phyloP scores from a whole-genome alignment of 129 eudicot species.

The Kitagawia praeruptora region DNA sequence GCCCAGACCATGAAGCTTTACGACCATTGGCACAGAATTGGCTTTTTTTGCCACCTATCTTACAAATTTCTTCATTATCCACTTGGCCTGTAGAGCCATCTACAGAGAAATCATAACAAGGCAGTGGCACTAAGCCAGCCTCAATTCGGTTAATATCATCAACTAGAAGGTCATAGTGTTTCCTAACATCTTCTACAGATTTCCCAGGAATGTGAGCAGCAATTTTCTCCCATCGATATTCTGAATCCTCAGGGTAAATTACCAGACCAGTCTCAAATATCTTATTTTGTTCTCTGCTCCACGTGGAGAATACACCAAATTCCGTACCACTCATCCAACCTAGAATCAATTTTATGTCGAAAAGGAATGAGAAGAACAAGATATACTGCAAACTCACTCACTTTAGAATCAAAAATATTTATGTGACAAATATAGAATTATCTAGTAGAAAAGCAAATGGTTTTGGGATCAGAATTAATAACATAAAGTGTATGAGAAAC shows the following conservation, averaged over 20 bases:
- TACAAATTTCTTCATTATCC: conserved; percentile 6
- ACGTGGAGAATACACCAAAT: conserved; percentile 26
- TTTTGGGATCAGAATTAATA: too few species aligned
- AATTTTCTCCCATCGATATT: conserved; percentile 83
- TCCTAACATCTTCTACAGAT: conserved; percentile 55
- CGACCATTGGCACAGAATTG: too few species aligned
- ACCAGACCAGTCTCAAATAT: conserved; percentile 74
- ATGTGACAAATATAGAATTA: too few species aligned
- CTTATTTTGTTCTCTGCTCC: conserved; percentile 77
- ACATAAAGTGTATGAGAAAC: too few species aligned
- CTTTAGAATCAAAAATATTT: too few species aligned
- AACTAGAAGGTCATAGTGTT: conserved; percentile 62
- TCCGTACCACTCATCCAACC: conserved; percentile 37
- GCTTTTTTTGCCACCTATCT: too few species aligned
- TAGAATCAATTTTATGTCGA: background rate
- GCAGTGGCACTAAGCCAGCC: conserved; percentile 64
- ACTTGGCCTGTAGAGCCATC: conserved; percentile 36
- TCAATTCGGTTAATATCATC: conserved; percentile 69
- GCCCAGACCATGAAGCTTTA: too few species aligned
- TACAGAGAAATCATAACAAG: conserved; percentile 46
- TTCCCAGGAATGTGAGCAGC: conserved; percentile 54
- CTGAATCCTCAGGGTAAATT: conserved; percentile 42
- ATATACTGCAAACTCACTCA: too few species aligned
- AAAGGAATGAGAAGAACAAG: background rate
- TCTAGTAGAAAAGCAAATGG: too few species aligned